Base-by-base conservation (phyloP, 2,329 filamentous ascomycete genomes). In the Diaporthe amygdali region DNA sequence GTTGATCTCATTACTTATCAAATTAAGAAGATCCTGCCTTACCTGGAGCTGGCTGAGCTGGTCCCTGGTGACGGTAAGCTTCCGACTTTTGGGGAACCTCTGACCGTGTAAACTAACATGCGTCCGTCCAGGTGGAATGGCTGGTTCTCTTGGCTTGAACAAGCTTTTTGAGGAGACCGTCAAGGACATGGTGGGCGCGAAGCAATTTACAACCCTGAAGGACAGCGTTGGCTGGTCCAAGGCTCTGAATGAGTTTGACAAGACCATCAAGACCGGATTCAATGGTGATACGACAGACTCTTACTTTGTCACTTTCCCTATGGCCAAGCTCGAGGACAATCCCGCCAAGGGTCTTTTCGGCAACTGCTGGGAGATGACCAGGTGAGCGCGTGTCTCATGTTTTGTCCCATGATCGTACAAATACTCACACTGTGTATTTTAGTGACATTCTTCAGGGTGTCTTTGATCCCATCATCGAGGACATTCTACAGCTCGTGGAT, bases 1-100 rank as follows among this genome's bases (percentile, higher is more conserved):
- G 59, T 66, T 7, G 68, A 70, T 6, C 30, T 70, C 22, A 59
- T 70, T n/a, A 70, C 61, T 1, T 66, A 70, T 12, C 22, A 59
- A 22, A 9, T 70, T 14, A 17, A 34, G 17, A 49, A 22, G 8
- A 51, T 41, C 5, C 0, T 32, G 32, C 68, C 51, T 15, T 34
- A 51, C 5, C 68, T 66, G 0, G 10, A 70, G 8, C 41, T 70
- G 14, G 22, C 39, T 3, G 68, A 70, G 51, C 32, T 70, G 2
- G 68, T 70, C 0, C 68, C 68, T 15, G 68, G 68, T 8, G 6
- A 22, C 8, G 63, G 63, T 66, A 30, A 30, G 63, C 25, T 5
- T 4, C 1, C 1, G 1, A 39, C 8, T n/a, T n/a, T n/a, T n/a
- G n/a, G n/a, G n/a, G 8, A 7, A 25, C 27, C 25, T 22, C 20